Conservation (phyloP, 1,139 yeast genomes). For the Sugiyamaella japonica region DNA sequence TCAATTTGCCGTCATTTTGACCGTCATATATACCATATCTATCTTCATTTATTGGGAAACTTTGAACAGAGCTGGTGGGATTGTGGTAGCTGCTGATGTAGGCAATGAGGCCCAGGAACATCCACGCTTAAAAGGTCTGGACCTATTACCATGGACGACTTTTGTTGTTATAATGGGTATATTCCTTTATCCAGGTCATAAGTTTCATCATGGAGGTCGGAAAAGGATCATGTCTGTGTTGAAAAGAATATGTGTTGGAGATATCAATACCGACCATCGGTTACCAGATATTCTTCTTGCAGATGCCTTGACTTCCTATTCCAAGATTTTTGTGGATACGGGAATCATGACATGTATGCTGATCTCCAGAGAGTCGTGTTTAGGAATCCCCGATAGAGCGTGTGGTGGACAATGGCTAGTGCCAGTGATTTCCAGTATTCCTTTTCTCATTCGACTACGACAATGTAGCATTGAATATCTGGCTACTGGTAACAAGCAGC, state of each 20-base stretch:
- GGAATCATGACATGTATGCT: conserved; percentile 50
- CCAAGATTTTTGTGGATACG: conserved; percentile 72
- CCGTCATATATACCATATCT: conserved; percentile 28
- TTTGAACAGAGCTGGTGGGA: conserved; percentile 30
- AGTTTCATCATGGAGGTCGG: conserved; percentile 34
- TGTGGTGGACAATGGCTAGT: conserved; percentile 48
- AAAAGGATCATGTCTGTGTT: conserved; percentile 44
- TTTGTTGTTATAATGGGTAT: conserved; percentile 35
- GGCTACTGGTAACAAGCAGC: conserved; percentile 51
- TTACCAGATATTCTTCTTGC: conserved; percentile 78
- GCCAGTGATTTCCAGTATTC: conserved; percentile 54
- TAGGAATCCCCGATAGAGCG: conserved; percentile 39
- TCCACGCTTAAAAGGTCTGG: conserved; percentile 20
- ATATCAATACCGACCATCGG: conserved; percentile 55
- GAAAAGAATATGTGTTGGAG: conserved; percentile 56
- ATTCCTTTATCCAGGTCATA: conserved; percentile 33
- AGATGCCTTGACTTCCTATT: conserved; percentile 78
- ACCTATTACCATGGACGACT: conserved; percentile 43
- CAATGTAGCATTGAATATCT: conserved; percentile 77
- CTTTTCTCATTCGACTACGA: conserved; percentile 67
- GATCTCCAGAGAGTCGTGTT: conserved; percentile 31
- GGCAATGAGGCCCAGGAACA: conserved; percentile 18
- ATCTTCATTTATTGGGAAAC: conserved; percentile 28
- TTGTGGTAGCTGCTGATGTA: conserved; percentile 11
- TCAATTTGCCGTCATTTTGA: conserved; percentile 32